Base-by-base conservation (phyloP, 345 rosid species). In the Cardiospermum halicacabum region DNA sequence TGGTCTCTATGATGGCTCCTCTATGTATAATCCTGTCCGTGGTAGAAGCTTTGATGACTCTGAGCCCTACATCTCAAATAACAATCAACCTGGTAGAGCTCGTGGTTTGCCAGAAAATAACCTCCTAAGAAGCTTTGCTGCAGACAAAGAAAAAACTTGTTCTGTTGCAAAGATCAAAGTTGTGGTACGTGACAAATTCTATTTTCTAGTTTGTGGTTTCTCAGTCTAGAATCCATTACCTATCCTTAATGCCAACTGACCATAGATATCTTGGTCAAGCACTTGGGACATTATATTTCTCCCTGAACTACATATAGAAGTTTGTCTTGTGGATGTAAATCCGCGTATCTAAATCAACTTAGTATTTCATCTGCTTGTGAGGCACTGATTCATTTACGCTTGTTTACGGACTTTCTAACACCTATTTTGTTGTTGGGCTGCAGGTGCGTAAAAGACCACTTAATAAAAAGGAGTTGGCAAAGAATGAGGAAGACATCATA, bases 81-180 rank as follows among this genome's bases (percentile, higher is more conserved):
- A 62, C 67, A 85, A 87, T 70, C 95, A 82, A 74, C 72, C 83
- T 72, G 83, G 79, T 40, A 86, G 99, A 77, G 72, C 80, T 73
- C 80, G 82, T 62, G 87, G 60, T 15, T 72, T 78, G 62, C 84
- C 91, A 7, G 97, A 94, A 37, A 94, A 80, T 73, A 74, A 65
- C 71, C 83, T 88, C 71, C 62, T 80, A 58, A 83, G 80, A 72
- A 85, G 85, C 72, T 85, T 94, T 70, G 87, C 89, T 34, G 88
- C 72, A 13, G 99, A 94, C 69, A 91, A 85, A 77, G 95, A 91
- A 66, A 89, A 83, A 80, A 69, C 77, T 68, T 85, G 83, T 72
- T 80, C 97, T 65, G 99, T 91, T 58, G 99, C 99, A 36, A 94
- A 94, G 84, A 94, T 94, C 62, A 94, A 94, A 94, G 99, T 94